phyloP scores from a whole-genome alignment of 768 basidiomycete species.

The Lactifluus pinguis region DNA sequence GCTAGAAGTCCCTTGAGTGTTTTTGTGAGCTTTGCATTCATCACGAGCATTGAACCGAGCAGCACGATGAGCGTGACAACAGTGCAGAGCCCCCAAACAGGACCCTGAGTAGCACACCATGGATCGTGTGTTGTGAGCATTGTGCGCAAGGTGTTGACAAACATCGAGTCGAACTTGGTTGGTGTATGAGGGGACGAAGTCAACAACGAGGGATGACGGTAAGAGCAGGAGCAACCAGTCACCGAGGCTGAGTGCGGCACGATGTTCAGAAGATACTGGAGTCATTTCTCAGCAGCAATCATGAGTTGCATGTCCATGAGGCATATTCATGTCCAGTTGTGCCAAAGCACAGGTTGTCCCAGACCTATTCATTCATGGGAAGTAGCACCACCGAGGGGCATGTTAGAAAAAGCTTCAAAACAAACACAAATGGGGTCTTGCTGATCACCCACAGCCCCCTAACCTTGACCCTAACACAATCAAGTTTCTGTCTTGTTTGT shows the following conservation, averaged over 20 bases:
- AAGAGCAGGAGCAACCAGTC: slow-evolving; percentile 25
- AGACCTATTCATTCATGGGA: slow-evolving; percentile 29
- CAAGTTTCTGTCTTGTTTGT: too few species aligned
- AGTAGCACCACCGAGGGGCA: neutral
- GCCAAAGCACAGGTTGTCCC: slow-evolving; percentile 42
- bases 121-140: too few species aligned
- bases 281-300: slow-evolving; percentile 37
- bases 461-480: slow-evolving; percentile 16
- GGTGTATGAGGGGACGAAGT: too few species aligned
- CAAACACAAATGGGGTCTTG: slow-evolving; percentile 10
- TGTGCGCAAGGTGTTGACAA: too few species aligned
- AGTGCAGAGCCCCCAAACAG: too few species aligned
- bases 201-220: too few species aligned
- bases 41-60: too few species aligned
- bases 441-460: slow-evolving; percentile 54
- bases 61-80: too few species aligned
- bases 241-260: slow-evolving; percentile 40
- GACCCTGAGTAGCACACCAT: too few species aligned
- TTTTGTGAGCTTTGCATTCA: too few species aligned
- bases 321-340: slow-evolving; percentile 42
- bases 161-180: too few species aligned
- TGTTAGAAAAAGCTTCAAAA: neutral
- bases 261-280: slow-evolving; percentile 37
- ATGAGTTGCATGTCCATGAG: slow-evolving; percentile 29
- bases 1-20: too few species aligned